phyloP scores from a whole-genome alignment of 2,329 filamentous ascomycete genomes.

The Helicocarpus griseus region DNA sequence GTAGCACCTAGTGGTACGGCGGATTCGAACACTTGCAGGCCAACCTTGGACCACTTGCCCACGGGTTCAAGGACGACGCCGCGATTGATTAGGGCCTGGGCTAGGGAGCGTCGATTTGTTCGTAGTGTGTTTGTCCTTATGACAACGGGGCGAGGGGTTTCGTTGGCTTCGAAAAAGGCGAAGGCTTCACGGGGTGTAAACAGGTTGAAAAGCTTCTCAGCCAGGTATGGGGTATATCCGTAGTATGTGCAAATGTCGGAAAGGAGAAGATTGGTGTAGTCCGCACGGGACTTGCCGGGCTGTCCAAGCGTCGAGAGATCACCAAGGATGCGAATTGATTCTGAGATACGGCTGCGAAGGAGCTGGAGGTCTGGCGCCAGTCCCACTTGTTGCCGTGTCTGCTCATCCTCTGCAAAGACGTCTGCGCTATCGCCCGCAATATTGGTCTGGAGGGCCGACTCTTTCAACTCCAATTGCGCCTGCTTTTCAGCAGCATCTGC shows the following conservation, averaged over 20 bases:
- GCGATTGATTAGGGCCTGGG: constrained; percentile 87
- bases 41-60: constrained; percentile 97
- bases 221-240: constrained; percentile 88
- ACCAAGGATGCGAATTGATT: constrained; percentile 83
- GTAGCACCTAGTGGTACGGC: constrained; percentile 83
- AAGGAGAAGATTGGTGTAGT: constrained; percentile 78
- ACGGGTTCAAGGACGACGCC: constrained; percentile 94
- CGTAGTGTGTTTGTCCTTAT: constrained; percentile 95
- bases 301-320: constrained; percentile 77
- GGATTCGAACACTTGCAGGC: constrained; percentile 90
- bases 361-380: constrained; percentile 86
- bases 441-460: constrained; percentile 84
- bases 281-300: constrained; percentile 68
- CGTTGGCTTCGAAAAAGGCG: constrained; percentile 98
- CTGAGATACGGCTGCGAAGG: constrained; percentile 78
- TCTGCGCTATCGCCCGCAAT: constrained; percentile 68
- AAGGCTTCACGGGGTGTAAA: constrained; percentile 92
- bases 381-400: constrained; percentile 49
- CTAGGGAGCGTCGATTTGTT: constrained; percentile 66
- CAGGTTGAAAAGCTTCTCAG: constrained; percentile 86
- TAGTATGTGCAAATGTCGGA: constrained; percentile 96
- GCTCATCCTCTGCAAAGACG: constrained; percentile 48
- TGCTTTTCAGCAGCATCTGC: constrained; percentile 69
- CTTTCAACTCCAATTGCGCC: constrained; percentile 74
- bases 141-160: constrained; percentile 83